Percentiles rank a stretch among this genome's conserved stretches.
Evolutionary conservation across 768 basidiomycete species (phyloP).

Genomic region (Agaricus blazei): DNA sequence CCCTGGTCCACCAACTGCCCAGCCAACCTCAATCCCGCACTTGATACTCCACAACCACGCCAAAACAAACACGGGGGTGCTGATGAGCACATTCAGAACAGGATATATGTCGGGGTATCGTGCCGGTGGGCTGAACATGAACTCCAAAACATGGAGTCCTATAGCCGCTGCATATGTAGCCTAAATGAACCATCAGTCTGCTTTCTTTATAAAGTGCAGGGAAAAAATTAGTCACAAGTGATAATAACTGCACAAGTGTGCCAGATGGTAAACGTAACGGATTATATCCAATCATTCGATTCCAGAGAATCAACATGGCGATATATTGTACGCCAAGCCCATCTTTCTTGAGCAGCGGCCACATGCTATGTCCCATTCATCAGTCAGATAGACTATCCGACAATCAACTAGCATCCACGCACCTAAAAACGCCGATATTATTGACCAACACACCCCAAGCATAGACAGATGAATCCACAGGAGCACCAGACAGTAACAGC

Average conservation of each 20-base stretch:
- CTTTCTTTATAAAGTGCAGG: neutral
- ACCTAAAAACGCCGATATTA: slow-evolving; percentile 89
- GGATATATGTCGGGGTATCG: slow-evolving; percentile 84
- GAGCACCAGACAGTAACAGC: slow-evolving; percentile 58
- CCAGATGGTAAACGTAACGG: slow-evolving; percentile 44
- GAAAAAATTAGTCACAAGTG: slow-evolving; percentile 35
- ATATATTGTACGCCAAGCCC: slow-evolving; percentile 73
- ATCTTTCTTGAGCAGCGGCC: slow-evolving; percentile 81
- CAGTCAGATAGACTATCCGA: neutral
- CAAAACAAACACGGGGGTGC: slow-evolving; percentile 73
- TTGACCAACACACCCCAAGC: slow-evolving; percentile 72
- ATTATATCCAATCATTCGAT: slow-evolving; percentile 73
- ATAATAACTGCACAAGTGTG: slow-evolving; percentile 49
- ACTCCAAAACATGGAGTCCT: slow-evolving; percentile 60
- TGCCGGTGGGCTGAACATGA: slow-evolving; percentile 54
- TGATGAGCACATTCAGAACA: slow-evolving; percentile 79
- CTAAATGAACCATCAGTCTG: slow-evolving; percentile 28
- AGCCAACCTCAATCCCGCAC: slow-evolving; percentile 71
- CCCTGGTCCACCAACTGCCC: slow-evolving; percentile 66
- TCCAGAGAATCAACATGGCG: slow-evolving; percentile 71
- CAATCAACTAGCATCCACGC: slow-evolving; percentile 13
- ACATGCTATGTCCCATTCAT: slow-evolving; percentile 62
- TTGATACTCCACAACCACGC: slow-evolving; percentile 91
- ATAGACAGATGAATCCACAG: slow-evolving; percentile 53
- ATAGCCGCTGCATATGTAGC: slow-evolving; percentile 50